Evolutionary conservation across 176 grass and related monocot species (phyloP).

Genomic region (Ensete ventricosum): DNA sequence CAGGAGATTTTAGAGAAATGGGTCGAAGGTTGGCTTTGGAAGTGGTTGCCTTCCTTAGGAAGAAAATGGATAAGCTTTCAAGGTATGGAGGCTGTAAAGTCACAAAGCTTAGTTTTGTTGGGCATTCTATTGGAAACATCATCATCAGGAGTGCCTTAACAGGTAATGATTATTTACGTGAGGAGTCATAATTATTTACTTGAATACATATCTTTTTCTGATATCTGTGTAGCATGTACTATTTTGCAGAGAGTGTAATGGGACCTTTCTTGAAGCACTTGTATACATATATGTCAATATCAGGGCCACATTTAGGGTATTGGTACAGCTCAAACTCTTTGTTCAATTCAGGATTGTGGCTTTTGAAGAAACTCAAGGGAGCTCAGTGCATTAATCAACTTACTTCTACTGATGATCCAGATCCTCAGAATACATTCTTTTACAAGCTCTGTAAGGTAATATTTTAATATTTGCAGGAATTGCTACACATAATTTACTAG

Average conservation of each 20-base stretch:
- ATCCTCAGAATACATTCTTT: slow-evolving; percentile 73
- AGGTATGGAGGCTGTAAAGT: slow-evolving; percentile 60
- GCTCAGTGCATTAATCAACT: slow-evolving; percentile 86
- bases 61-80: slow-evolving; percentile 50
- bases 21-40: slow-evolving; percentile 65
- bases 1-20: slow-evolving; percentile 89
- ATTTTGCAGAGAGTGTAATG: slow-evolving; percentile 51
- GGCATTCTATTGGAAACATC: slow-evolving; percentile 88
- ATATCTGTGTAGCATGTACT: background rate
- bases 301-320: slow-evolving; percentile 86
- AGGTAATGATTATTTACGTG: slow-evolving; percentile 32
- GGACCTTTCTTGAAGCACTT: slow-evolving; percentile 67
- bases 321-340: slow-evolving; percentile 86
- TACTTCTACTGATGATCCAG: slow-evolving; percentile 70
- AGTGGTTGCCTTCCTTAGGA: slow-evolving; percentile 53
- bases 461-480: background rate
- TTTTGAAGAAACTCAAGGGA: slow-evolving; percentile 76
- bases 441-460: slow-evolving; percentile 81
- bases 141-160: slow-evolving; percentile 76
- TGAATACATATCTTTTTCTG: background rate
- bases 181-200: background rate
- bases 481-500: background rate
- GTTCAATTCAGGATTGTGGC: slow-evolving; percentile 94
- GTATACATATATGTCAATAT: slow-evolving; percentile 82
- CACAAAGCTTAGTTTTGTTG: slow-evolving; percentile 74